Conservation (phyloP, 768 basidiomycete genomes). For the Leccinum truebloodii region DNA sequence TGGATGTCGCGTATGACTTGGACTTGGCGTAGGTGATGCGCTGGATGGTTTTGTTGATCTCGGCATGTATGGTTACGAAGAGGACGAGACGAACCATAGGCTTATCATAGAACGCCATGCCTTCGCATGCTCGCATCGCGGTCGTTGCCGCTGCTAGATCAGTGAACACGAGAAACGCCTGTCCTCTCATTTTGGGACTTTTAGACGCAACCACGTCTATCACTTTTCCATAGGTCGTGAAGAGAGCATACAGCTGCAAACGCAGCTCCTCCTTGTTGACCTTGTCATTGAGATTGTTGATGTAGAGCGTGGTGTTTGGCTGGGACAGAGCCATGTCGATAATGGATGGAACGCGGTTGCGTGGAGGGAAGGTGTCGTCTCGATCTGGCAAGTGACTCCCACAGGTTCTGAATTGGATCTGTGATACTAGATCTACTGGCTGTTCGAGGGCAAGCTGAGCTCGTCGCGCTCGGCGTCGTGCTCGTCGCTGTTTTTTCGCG, state of each 20-base stretch:
- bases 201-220: conserved; percentile 93
- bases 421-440: neutral
- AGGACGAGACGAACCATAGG: conserved; percentile 65
- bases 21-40: conserved; percentile 89
- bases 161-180: conserved; percentile 94
- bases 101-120: conserved; percentile 91
- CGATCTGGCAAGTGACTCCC: conserved; percentile 26
- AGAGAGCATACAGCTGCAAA: conserved; percentile 80
- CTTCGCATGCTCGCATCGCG: conserved; percentile 90
- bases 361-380: neutral
- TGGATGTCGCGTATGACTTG: conserved; percentile 83
- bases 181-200: conserved; percentile 82
- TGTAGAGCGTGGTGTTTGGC: conserved; percentile 86
- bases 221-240: conserved; percentile 90
- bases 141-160: conserved; percentile 90
- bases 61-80: conserved; percentile 4
- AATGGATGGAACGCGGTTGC: neutral
- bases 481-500: conserved; percentile 5
- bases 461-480: conserved; percentile 7
- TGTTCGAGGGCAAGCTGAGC: neutral
- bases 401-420: conserved; percentile 12
- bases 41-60: conserved; percentile 42
- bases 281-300: conserved; percentile 93
- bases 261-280: conserved; percentile 89
- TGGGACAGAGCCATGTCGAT: conserved; percentile 50